These are phyloP conservation scores for Alloteropsis semialata DNA, from an alignment of 176 grass and related monocot species.

Conservation along the genomic window DNA sequence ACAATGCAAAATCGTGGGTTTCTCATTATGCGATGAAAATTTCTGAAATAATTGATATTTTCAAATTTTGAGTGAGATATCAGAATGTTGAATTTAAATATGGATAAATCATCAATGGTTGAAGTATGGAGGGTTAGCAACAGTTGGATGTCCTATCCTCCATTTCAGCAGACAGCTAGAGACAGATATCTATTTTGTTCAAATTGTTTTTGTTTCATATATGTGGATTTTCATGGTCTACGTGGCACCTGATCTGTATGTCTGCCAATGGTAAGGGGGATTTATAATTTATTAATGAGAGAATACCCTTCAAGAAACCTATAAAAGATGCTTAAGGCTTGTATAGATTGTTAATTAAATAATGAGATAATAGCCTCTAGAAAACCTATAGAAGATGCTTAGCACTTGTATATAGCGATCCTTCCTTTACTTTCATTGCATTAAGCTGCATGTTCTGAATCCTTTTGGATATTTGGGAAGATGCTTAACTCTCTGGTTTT, in stretches of 20 bases:
- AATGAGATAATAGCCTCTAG: background rate
- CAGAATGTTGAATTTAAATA: background rate
- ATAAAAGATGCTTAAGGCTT: background rate
- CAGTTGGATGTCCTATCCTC: background rate
- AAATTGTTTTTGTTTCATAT: slow-evolving; percentile 4
- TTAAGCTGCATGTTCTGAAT: background rate
- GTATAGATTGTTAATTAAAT: background rate
- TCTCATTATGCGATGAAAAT: background rate
- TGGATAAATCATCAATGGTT: slow-evolving; percentile 20
- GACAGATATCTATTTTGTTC: background rate
- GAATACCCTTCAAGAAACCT: background rate
- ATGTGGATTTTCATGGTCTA: slow-evolving; percentile 8
- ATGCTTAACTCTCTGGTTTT: background rate
- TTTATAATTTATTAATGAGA: background rate
- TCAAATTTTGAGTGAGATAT: background rate
- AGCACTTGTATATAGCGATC: background rate
- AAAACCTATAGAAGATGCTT: background rate
- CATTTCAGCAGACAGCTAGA: background rate
- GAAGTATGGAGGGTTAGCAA: background rate
- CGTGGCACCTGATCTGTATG: background rate
- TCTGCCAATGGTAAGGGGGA: background rate
- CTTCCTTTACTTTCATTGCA: background rate
- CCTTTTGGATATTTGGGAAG: background rate
- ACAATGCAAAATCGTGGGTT: background rate
- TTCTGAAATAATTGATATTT: background rate